Conservation (phyloP, 345 rosid genomes). For the Zanthoxylum bungeanum region DNA sequence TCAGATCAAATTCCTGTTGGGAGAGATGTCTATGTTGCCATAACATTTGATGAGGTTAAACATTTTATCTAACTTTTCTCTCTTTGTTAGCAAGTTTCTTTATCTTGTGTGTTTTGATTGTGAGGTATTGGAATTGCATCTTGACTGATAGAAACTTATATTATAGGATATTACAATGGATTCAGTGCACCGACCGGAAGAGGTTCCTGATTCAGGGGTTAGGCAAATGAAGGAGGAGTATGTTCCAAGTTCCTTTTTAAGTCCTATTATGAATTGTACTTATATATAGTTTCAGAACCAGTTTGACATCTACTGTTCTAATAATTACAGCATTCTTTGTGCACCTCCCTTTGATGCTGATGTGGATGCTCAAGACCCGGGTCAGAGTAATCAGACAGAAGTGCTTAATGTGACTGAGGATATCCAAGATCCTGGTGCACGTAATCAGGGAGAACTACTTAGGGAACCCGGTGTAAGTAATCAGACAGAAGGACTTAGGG, state of each 20-base stretch:
- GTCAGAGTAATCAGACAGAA: slow-evolving; percentile 17
- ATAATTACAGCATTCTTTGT: slow-evolving; percentile 24
- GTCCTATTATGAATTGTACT: background rate
- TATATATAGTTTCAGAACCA: background rate
- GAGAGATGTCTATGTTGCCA: slow-evolving; percentile 55
- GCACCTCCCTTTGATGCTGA: slow-evolving; percentile 21
- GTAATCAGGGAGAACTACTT: slow-evolving; percentile 18
- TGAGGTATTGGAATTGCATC: slow-evolving; percentile 1
- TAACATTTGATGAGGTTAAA: slow-evolving; percentile 69
- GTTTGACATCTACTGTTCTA: background rate
- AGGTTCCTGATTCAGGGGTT: slow-evolving; percentile 22
- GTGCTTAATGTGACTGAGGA: background rate
- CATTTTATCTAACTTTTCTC: background rate
- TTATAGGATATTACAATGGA: slow-evolving; percentile 41
- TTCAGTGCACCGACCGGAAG: slow-evolving; percentile 7
- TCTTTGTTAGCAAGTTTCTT: background rate
- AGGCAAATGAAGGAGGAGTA: slow-evolving; percentile 42
- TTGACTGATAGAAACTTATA: background rate
- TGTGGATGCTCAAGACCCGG: slow-evolving; percentile 4
- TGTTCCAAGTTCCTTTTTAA: slow-evolving; percentile 21
- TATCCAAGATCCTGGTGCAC: slow-evolving; percentile 10
- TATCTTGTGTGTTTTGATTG: background rate
- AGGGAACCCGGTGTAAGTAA: slow-evolving; percentile 26
- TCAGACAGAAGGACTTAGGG: slow-evolving; percentile 24
- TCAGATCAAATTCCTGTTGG: slow-evolving; percentile 72